Base-by-base conservation (phyloP, 2,329 filamentous ascomycete species). In the Apiospora saccharicola region DNA sequence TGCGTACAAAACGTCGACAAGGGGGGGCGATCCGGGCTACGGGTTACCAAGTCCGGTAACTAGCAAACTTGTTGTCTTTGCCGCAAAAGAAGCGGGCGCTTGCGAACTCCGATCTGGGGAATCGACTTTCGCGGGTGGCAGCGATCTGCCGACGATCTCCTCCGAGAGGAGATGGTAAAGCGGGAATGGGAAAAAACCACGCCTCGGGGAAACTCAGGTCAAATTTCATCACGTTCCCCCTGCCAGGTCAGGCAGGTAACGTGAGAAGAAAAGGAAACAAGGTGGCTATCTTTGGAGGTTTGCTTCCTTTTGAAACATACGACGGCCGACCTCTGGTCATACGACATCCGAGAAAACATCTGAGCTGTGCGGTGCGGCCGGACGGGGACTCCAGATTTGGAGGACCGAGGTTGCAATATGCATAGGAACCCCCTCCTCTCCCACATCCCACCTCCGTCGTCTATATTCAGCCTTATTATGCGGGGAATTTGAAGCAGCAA, bases 71-170 rank as follows among this genome's bases (percentile, higher is more conserved):
- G 5, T 34, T 61, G 26, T n/a, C 16, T 37, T 22, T 19, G 30
- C 22, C 19, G 57, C n/a, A 64, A 41, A 8, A 19, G 30, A 13
- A 37, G 53, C 30, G 53, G 57, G 34, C 57, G 14, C 53, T 61
- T 61, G 53, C 53, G 53, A 61, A 12, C 37, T 37, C 53, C 34
- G 53, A 12, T 64, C 30, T 41, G 57, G 57, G 57, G 34, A 16
- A 24, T 13, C n/a, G 19, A 61, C 19, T 22, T 2, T 22, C 26
- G 10, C 37, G 37, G 13, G 30, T 34, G 51, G 53, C 13, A 19
- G 34, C 57, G 57, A 64, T 64, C 57, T 64, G 57, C 57, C 57
- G 57, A n/a, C 22, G 57, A 64, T 64, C 57, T n/a, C 19, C 57
- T 41, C 57, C 57, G 57, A 64, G 57, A 41, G 41, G 34, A 64